Evolutionary conservation across 768 basidiomycete genomes (phyloP).

Genomic region (Agaricus bisporus): DNA sequence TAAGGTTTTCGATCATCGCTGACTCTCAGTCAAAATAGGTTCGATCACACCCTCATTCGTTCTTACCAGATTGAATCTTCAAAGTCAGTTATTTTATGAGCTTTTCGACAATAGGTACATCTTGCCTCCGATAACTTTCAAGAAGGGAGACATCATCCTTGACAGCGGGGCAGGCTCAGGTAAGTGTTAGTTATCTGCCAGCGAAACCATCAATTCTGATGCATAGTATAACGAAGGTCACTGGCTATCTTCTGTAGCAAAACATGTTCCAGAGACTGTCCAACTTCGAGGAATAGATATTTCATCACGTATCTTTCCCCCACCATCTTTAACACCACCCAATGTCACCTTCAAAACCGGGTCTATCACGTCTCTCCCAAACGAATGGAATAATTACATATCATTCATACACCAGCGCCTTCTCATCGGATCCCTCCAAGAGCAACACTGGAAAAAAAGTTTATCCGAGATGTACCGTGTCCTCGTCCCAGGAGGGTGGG

Average conservation of each 20-base stretch:
- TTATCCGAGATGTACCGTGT: constrained; percentile 7
- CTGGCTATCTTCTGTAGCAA: constrained; percentile 1
- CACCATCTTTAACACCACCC: background rate
- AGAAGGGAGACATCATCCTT: constrained; percentile 11
- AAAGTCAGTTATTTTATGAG: constrained; percentile 10
- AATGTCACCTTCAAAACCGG: background rate
- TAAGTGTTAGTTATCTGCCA: background rate
- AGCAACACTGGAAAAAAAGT: constrained; percentile 1
- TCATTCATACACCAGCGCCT: constrained; percentile 1
- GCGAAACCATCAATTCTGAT: background rate
- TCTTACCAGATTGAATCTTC: constrained; percentile 8
- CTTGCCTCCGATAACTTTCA: constrained; percentile 11
- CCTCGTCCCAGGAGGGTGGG: constrained; percentile 6
- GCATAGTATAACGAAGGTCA: background rate
- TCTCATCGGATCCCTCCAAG: background rate
- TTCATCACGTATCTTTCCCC: background rate
- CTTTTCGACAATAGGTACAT: constrained; percentile 12
- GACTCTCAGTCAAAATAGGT: background rate
- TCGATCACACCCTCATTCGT: background rate
- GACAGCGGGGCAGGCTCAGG: constrained; percentile 17
- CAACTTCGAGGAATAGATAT: background rate
- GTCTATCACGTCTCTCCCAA: background rate
- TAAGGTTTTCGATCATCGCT: background rate
- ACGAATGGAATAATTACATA: background rate
- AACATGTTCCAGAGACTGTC: background rate